Percentiles rank a stretch among this genome's conserved stretches.
Conservation (phyloP, 805 yeast species). For the Ogataea corticis region DNA sequence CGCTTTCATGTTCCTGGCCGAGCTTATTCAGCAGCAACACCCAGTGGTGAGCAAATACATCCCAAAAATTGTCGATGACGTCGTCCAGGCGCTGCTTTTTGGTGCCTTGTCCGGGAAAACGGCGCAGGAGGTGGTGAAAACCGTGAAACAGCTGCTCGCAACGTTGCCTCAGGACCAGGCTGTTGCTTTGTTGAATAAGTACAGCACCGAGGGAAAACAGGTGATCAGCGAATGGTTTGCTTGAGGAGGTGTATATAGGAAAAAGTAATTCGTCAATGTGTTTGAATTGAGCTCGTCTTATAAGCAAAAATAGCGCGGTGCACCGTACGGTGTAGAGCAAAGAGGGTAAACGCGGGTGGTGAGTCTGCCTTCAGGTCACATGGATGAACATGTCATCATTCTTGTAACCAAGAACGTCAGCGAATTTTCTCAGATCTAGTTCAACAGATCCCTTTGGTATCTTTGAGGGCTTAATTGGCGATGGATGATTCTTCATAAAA, state of each 20-base stretch:
- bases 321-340: neutral
- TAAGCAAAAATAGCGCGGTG: neutral
- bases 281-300: too few relatives aligned
- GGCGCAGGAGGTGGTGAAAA: conserved; percentile 62
- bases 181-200: conserved; percentile 57
- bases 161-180: conserved; percentile 71
- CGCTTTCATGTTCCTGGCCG: conserved; percentile 73
- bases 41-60: conserved; percentile 52
- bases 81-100: conserved; percentile 73
- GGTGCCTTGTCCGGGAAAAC: conserved; percentile 67
- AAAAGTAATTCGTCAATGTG: too few relatives aligned
- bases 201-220: conserved; percentile 60
- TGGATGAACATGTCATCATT: conserved; percentile 9
- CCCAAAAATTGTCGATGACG: conserved; percentile 63
- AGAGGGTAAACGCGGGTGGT: neutral
- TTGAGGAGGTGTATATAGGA: conserved; percentile 8
- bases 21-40: conserved; percentile 68
- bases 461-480: conserved; percentile 37
- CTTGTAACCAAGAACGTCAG: conserved; percentile 13
- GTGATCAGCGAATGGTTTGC: conserved; percentile 42
- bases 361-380: neutral
- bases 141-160: conserved; percentile 64
- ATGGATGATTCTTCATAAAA: conserved; percentile 32
- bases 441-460: conserved; percentile 29
- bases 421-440: conserved; percentile 23